A percentile compares a stretch with the other conserved stretches of the same genome.
phyloP scores from a whole-genome alignment of 1,139 yeast genomes.

The Sugiyamaella grinbergsii region DNA sequence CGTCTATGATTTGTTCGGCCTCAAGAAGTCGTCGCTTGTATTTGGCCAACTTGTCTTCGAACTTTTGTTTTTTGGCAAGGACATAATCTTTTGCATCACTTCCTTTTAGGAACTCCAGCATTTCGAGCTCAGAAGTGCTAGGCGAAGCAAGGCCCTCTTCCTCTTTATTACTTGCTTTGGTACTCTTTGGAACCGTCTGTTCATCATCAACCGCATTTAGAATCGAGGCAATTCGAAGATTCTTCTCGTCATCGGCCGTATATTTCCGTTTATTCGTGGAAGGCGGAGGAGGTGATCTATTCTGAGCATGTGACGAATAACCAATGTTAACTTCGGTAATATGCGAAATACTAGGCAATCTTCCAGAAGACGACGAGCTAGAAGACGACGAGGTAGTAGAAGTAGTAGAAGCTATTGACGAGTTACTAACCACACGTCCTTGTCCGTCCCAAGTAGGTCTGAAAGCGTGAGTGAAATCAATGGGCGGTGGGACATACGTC shows the following conservation, averaged over 20 bases:
- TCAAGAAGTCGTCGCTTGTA: slow-evolving; percentile 34
- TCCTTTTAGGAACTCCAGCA: slow-evolving; percentile 36
- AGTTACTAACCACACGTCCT: slow-evolving; percentile 9
- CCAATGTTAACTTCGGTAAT: slow-evolving; percentile 13
- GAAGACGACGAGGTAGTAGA: slow-evolving; percentile 7
- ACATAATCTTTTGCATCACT: slow-evolving; percentile 40
- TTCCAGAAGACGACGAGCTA: slow-evolving; percentile 17
- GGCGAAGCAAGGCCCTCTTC: neutral
- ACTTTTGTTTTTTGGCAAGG: slow-evolving; percentile 38
- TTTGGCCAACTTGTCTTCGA: slow-evolving; percentile 38
- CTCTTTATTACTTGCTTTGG: neutral
- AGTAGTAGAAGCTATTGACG: slow-evolving; percentile 4
- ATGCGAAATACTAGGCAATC: slow-evolving; percentile 21
- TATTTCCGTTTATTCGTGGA: slow-evolving; percentile 13
- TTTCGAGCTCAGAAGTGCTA: slow-evolving; percentile 28
- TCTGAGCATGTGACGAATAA: neutral
- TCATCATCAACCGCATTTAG: slow-evolving; percentile 27
- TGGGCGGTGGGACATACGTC: slow-evolving; percentile 37
- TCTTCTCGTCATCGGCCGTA: slow-evolving; percentile 23
- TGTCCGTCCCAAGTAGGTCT: slow-evolving; percentile 22
- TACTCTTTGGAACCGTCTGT: neutral
- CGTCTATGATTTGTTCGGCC: slow-evolving; percentile 34
- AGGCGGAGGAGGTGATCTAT: slow-evolving; percentile 13
- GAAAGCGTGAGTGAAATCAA: slow-evolving; percentile 41
- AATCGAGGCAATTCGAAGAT: slow-evolving; percentile 29